phyloP scores from a whole-genome alignment of 192 early-diverging fungal species.

The Backusella australiensis region DNA sequence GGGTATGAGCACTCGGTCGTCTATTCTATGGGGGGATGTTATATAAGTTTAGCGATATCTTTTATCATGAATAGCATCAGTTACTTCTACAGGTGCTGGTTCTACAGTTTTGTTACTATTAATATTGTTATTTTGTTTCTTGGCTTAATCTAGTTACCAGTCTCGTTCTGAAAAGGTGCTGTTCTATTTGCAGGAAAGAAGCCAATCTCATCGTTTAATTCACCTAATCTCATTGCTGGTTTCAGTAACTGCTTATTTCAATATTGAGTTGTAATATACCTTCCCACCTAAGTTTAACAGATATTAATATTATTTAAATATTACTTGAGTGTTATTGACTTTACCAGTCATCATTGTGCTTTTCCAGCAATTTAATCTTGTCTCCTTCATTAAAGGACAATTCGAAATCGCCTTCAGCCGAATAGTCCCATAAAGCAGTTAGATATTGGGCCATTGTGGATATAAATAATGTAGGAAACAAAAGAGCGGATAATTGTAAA shows the following conservation, averaged over 20 bases:
- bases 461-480: neutral
- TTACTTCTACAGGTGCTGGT: neutral
- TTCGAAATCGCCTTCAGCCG: conserved; percentile 36
- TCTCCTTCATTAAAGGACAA: conserved; percentile 37
- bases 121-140: neutral
- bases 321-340: too few relatives aligned
- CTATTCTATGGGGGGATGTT: neutral
- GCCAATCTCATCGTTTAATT: conserved; percentile 35
- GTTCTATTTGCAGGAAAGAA: conserved; percentile 41
- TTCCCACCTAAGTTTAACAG: conserved; percentile 20
- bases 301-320: neutral
- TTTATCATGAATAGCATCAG: neutral
- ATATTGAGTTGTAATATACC: conserved; percentile 1
- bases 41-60: neutral
- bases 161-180: neutral
- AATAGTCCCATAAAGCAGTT: conserved; percentile 36
- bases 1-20: neutral
- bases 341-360: conserved; percentile 42
- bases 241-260: neutral
- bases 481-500: neutral
- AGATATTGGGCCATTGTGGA: conserved; percentile 28
- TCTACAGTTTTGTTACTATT: neutral
- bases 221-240: conserved; percentile 10
- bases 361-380: conserved; percentile 33
- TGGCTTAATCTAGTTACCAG: neutral